Evolutionary conservation across 352 stramenopile genomes (phyloP), one percentile per base, ranked within the genome.

Genomic region (Blastocystis sp.): DNA sequence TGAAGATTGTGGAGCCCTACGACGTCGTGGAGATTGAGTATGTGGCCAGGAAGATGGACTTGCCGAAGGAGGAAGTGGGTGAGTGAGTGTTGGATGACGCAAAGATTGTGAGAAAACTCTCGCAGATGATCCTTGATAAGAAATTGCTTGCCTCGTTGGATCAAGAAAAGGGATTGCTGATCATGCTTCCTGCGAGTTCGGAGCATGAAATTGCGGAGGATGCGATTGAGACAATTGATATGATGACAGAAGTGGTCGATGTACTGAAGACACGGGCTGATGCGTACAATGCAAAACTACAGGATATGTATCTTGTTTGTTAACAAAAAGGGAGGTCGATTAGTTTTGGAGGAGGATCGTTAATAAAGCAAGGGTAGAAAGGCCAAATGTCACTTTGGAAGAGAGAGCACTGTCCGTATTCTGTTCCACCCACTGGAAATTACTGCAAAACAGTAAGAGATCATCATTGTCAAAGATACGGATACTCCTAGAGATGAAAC

Each of bases 121-220:
- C 95, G 76, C 96, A 99, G 92, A 99, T 99, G 97, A 99, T 99
- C 90, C 91, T 99, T 88, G 97, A 99, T 93, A 96, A 97, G 90
- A 98, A 98, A 91, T 97, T 99, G 91, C 94, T 96, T 77, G 97
- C 96, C 61, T 99, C 98, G 90, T 92, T 99, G 89, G 97, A 99
- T 93, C 97, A 99, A 91, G 97, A 97, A 75, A 97, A 98, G 90
- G 97, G 97, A 39, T 96, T 98, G 90, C 92, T 99, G n/a, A 97
- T 99, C 66, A 94, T 99, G 66, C 98, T 98, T 91, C 95, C 98
- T 89, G 95, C 94, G 80, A 91, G 92, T 7, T 92, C 93, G 37
- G 95, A 96, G 91, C 96, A 99, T 62, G 47, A 45, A 39, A 47
- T 62, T 13, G 70, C 70, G 47, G 70, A 62, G 70, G 56, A 80